Percentiles rank a stretch among this genome's conserved stretches.
Conservation (phyloP, 2,329 filamentous ascomycete species). For the Emericellopsis atlantica region DNA sequence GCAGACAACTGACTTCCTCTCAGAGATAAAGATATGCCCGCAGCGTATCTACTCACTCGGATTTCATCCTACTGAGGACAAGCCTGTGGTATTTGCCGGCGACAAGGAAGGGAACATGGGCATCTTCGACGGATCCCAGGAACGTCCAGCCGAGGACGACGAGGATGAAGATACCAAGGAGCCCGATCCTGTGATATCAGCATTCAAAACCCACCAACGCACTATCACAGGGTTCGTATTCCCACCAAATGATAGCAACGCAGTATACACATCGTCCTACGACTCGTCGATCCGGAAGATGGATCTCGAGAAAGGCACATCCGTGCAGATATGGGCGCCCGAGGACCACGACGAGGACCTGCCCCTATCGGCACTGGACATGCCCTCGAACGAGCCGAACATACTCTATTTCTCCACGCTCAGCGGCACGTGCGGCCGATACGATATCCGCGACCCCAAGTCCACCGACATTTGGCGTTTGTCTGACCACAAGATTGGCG, state of each 20-base stretch:
- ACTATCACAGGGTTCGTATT: slow-evolving; percentile 83
- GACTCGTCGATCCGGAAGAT: slow-evolving; percentile 84
- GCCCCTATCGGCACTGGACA: slow-evolving; percentile 74
- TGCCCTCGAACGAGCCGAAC: slow-evolving; percentile 58
- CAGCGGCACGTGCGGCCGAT: slow-evolving; percentile 64
- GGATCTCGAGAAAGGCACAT: slow-evolving; percentile 69
- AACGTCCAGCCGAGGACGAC: slow-evolving; percentile 42
- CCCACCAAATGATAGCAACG: slow-evolving; percentile 57
- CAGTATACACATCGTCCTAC: slow-evolving; percentile 77
- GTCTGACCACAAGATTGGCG: slow-evolving; percentile 89
- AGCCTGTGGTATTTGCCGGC: slow-evolving; percentile 81
- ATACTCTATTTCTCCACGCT: slow-evolving; percentile 80
- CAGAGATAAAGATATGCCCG: slow-evolving; percentile 83
- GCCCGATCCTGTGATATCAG: slow-evolving; percentile 68
- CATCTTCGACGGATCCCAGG: slow-evolving; percentile 78
- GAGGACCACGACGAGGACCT: slow-evolving; percentile 56
- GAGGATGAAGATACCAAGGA: slow-evolving; percentile 57
- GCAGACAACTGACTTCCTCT: neutral
- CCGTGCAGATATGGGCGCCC: slow-evolving; percentile 72
- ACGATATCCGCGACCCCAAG: slow-evolving; percentile 57
- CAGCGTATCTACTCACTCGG: slow-evolving; percentile 78
- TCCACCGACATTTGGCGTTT: slow-evolving; percentile 58
- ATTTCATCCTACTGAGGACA: slow-evolving; percentile 78
- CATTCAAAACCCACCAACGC: slow-evolving; percentile 78
- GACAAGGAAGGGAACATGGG: slow-evolving; percentile 89